Base-by-base conservation (phyloP, 116 monocot genomes). In the Trichopus zeylanicus region DNA sequence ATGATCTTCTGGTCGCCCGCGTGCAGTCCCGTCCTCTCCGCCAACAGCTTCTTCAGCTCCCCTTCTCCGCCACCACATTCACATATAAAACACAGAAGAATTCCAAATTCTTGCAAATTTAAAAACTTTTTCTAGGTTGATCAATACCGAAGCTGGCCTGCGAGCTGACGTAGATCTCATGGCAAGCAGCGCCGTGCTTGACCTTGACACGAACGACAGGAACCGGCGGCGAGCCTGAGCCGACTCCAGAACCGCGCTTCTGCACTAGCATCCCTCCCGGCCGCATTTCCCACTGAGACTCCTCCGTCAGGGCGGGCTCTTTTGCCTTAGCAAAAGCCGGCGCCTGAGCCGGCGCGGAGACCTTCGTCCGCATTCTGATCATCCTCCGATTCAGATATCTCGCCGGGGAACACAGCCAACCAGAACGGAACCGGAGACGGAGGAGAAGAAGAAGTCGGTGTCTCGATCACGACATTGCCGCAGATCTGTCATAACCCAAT, bases 181-280 rank as follows among this genome's bases (percentile, higher is more conserved):
- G 52, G 60, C 46, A 67, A 4, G 30, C 66, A 10, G 60, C 49
- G 23, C 31, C 55, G 53, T 54, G 46, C 61, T 73, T 73, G 46
- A 67, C 73, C 29, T 49, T 47, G 3, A 73, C 73, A 1, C 73
- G 38, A 22, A 73, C 61, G 12, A 54, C 61, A 7, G 73, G 66
- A 9, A 46, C 59, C 48, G 61, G 61, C 21, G 24, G 6, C n/a
- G 71, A 48, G 15, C 55, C 19, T 16, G 32, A n/a, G n/a, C 22
- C 52, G 3, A 6, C n/a, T 27, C 48, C 48, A 8, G 64, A 34
- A n/a, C 0, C 31, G 16, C 78, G 78, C 53, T 73, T 73, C 73
- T 78, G 78, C 29, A 78, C 78, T 30, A 78, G 60, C 78, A 78
- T 78, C 22, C 78, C 78, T 26, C 78, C 42, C 0, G 78, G 78